These are phyloP conservation scores for Trypanosoma caninum DNA, from an alignment of 208 protist species.

Conservation along the genomic window DNA sequence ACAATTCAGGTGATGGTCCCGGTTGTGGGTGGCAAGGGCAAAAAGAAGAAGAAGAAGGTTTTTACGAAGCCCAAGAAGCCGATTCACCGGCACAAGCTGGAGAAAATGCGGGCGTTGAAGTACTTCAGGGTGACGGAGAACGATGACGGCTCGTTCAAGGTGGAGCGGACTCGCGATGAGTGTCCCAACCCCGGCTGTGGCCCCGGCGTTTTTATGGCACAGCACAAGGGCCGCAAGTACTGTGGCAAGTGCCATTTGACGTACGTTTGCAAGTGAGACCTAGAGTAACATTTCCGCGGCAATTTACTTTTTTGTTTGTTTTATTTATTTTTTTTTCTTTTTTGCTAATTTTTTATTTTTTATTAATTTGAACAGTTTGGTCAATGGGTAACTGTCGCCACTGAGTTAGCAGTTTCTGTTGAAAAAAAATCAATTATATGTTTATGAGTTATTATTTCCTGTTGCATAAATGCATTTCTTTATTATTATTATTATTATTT, in stretches of 20 bases:
- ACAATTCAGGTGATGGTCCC: conserved; percentile 89
- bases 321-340: conserved; percentile 18
- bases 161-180: conserved; percentile 95
- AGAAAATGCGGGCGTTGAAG: conserved; percentile 99
- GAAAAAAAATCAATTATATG: neutral
- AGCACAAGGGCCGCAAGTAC: conserved; percentile 98
- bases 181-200: conserved; percentile 96
- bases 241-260: conserved; percentile 99
- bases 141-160: conserved; percentile 95
- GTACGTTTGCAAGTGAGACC: conserved; percentile 70
- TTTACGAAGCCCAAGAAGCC: conserved; percentile 99
- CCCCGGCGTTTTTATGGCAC: conserved; percentile 98
- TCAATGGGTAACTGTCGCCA: neutral
- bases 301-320: conserved; percentile 12
- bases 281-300: conserved; percentile 7
- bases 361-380: neutral
- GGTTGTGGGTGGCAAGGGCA: conserved; percentile 92
- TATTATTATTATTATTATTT: conserved; percentile 14
- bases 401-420: too few relatives aligned
- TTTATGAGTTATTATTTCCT: neutral
- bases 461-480: conserved; percentile 7
- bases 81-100: conserved; percentile 98
- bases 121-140: conserved; percentile 99
- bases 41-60: conserved; percentile 99
- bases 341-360: conserved; percentile 16